These are phyloP conservation scores for Glebionis coronaria DNA, from an alignment of 129 eudicot species.

Conservation along the genomic window DNA sequence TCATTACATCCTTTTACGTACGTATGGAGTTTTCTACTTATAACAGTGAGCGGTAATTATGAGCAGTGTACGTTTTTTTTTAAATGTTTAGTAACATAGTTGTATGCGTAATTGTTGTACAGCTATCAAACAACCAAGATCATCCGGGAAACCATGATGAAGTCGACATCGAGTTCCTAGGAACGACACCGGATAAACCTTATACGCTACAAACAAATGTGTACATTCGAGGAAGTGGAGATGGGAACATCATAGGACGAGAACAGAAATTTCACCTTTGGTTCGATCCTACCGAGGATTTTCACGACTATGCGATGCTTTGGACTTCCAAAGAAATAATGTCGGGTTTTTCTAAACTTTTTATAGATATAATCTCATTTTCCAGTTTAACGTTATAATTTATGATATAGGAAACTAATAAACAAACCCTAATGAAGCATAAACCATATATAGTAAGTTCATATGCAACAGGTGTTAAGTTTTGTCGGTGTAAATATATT, in stretches of 20 bases:
- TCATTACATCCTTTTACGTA: conserved; percentile 77
- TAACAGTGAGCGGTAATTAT: too few relatives aligned
- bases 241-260: conserved; percentile 75
- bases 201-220: conserved; percentile 77
- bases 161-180: conserved; percentile 75
- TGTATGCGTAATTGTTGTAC: too few relatives aligned
- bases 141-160: conserved; percentile 78
- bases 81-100: too few relatives aligned
- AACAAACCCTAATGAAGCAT: too few relatives aligned
- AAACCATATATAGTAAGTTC: too few relatives aligned
- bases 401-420: too few relatives aligned
- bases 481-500: too few relatives aligned
- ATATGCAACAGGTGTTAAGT: too few relatives aligned
- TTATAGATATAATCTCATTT: background rate
- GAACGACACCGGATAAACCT: conserved; percentile 64
- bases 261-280: conserved; percentile 79
- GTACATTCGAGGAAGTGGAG: conserved; percentile 81
- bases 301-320: conserved; percentile 72
- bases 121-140: conserved; percentile 78
- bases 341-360: conserved; percentile 29
- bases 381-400: background rate
- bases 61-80: too few relatives aligned
- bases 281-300: conserved; percentile 85
- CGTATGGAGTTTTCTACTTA: conserved; percentile 21
- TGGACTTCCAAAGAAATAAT: conserved; percentile 73